Evolutionary conservation across 2,329 filamentous ascomycete species (phyloP), one percentile per base, ranked within the genome.

Genomic region (Colletotrichum higginsianum): DNA sequence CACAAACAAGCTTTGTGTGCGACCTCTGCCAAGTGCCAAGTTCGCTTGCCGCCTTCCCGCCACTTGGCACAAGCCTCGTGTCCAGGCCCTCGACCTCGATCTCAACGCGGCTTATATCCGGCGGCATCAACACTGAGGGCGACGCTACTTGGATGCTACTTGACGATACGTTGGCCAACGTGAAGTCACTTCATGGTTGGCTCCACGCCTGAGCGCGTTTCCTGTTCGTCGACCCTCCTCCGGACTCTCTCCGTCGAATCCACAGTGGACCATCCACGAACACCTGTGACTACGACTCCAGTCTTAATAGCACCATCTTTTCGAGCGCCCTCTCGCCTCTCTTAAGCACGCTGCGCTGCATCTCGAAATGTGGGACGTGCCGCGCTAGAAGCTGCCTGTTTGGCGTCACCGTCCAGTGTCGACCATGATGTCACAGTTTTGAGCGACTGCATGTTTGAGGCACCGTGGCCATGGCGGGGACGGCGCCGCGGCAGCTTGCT

Each of bases 1-100:
- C 63, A 72, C 66, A 64, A 69, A 72, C 66, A 72, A 72, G 65
- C 69, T 72, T 72, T 53, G 21, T 26, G 63, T 30, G 58, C 65
- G 52, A 44, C 23, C 57, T 60, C 42, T 55, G 67, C 67, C 67
- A 70, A 70, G 62, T 55, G 67, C 67, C 67, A 70, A 70, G 62
- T 30, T 60, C 12, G 63, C 63, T 35, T 61, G 67, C 67, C 56
- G 67, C 50, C 47, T 52, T 68, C n/a, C 65, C 68, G 68, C 65
- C 62, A 64, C 65, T 71, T 68, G 68, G 65, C 65, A 68, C 9
- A 56, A 57, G 57, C 57, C 58, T 46, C 49, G 46, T 7, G 16
- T 15, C 44, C 44, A 4, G 11, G 35, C 42, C 23, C 52, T 21
- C 23, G 23, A 21, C 49, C 3, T 52, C 49, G 9, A 44, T 35